Percentiles rank a stretch among this genome's conserved stretches.
Evolutionary conservation across 2,329 filamentous ascomycete genomes (phyloP).

Genomic region (Plectosphaerella plurivora): DNA sequence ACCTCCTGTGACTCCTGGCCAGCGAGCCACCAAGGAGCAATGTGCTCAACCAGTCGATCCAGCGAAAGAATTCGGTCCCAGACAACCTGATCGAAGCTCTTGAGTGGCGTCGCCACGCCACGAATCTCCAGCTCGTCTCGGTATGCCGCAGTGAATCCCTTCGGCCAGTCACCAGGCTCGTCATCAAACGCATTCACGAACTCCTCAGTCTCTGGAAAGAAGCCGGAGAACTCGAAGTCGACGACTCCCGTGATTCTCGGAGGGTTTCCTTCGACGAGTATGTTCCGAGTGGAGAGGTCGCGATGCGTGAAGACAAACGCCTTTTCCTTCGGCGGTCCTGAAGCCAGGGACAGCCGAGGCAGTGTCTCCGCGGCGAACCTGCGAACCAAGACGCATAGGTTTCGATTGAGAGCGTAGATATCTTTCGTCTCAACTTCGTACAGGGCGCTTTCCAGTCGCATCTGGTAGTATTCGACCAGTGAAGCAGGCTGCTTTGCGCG

Average conservation of each 20-base stretch:
- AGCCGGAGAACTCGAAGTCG: conserved; percentile 18
- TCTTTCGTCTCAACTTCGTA: conserved; percentile 3
- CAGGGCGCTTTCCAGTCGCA: conserved; percentile 8
- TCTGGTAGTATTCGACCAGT: conserved; percentile 6
- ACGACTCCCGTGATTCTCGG: conserved; percentile 14
- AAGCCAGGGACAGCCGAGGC: conserved; percentile 5
- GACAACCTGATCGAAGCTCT: background rate
- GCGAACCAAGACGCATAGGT: background rate
- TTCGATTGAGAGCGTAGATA: conserved; percentile 3
- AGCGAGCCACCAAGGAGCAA: conserved; percentile 11
- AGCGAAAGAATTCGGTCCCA: conserved; percentile 5
- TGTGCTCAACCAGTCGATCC: conserved; percentile 2
- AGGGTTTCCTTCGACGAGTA: conserved; percentile 10
- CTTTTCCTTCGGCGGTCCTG: background rate
- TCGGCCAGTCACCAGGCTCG: conserved; percentile 10
- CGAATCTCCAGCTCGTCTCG: conserved; percentile 4
- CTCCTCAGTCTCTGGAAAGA: conserved; percentile 14
- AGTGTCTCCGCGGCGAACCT: conserved; percentile 2
- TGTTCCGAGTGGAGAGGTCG: conserved; percentile 16
- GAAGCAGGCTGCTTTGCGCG: background rate
- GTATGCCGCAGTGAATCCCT: conserved; percentile 6
- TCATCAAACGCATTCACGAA: conserved; percentile 11
- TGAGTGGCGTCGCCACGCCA: conserved; percentile 4
- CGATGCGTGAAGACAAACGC: conserved; percentile 15
- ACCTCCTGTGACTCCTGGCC: background rate